Evolutionary conservation across 2,329 filamentous ascomycete species (phyloP).

Genomic region (Xylariaceae sp.): DNA sequence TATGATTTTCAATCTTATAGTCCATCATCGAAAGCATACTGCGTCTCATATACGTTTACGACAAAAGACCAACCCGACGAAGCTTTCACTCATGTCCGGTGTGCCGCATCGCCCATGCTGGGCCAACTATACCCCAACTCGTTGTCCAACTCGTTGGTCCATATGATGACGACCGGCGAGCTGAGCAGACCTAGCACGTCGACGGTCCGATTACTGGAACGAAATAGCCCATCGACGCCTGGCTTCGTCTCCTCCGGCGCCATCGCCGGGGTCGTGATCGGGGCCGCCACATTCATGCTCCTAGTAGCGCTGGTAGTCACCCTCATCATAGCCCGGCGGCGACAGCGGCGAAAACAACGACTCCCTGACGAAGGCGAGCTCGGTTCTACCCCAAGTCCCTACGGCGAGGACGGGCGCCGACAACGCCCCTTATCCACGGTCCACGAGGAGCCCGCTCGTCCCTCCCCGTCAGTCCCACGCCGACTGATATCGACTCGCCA

Average conservation of each 20-base stretch:
- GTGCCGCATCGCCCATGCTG: conserved; percentile 21
- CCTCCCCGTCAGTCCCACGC: neutral
- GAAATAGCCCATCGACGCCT: neutral
- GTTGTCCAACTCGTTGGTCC: conserved; percentile 25
- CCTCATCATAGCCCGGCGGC: neutral
- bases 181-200: neutral
- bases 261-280: conserved; percentile 9
- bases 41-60: conserved; percentile 26
- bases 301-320: neutral
- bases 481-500: neutral
- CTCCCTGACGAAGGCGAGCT: no score
- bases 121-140: conserved; percentile 29
- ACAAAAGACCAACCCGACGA: conserved; percentile 17
- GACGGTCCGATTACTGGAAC: neutral
- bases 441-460: conserved; percentile 17
- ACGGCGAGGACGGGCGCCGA: neutral
- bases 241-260: neutral
- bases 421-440: conserved; percentile 22
- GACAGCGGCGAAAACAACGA: neutral
- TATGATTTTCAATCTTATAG: conserved; percentile 7
- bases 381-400: neutral
- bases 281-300: neutral
- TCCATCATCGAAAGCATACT: conserved; percentile 20
- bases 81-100: conserved; percentile 27
- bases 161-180: conserved; percentile 12